Conservation (phyloP, 2,329 filamentous ascomycete genomes). For the Calycina herbarum region DNA sequence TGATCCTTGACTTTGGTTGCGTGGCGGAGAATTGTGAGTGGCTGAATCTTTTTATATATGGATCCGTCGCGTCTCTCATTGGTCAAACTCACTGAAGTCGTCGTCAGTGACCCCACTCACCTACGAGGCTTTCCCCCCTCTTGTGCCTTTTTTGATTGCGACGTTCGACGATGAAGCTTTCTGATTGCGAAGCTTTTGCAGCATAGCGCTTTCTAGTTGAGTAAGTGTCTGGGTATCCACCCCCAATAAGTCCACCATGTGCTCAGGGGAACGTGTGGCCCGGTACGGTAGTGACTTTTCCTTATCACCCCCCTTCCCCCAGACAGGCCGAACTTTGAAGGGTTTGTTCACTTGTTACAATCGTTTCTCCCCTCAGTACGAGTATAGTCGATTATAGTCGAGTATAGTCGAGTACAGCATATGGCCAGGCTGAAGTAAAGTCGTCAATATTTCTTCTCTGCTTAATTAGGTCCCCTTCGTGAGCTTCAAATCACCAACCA, state of each 20-base stretch:
- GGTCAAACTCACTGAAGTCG: neutral
- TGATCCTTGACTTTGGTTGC: neutral
- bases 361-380: no score
- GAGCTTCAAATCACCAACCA: constrained; percentile 3
- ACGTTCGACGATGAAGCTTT: neutral
- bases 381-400: neutral
- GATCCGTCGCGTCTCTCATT: neutral
- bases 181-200: constrained; percentile 1
- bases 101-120: neutral
- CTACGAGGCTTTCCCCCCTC: neutral
- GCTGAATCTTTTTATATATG: neutral
- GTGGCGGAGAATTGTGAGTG: neutral
- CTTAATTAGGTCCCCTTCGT: neutral
- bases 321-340: no score
- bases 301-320: neutral
- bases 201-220: neutral
- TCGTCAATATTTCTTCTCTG: neutral
- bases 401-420: neutral
- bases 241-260: neutral
- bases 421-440: constrained; percentile 13
- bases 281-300: no score
- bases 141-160: no score
- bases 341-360: no score
- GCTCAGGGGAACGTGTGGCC: no score
- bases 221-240: neutral